Conservation (phyloP, 495 filamentous ascomycete species). For the Aspergillus affinis region DNA sequence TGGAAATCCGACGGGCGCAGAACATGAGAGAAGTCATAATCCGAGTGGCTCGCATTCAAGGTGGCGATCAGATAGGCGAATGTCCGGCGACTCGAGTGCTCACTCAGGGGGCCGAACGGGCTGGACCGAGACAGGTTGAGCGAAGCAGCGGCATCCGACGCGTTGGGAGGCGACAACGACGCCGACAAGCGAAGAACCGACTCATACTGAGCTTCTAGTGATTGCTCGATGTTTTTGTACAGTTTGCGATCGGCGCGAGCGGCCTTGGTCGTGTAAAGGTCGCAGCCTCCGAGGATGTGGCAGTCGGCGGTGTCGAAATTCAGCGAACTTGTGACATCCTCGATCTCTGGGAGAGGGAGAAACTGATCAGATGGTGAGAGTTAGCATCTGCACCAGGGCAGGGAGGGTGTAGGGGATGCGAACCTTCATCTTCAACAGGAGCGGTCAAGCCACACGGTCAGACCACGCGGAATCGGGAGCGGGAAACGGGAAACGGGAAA, state of each 20-base stretch:
- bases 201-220: slow-evolving; percentile 85
- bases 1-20: slow-evolving; percentile 85
- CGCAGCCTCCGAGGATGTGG: slow-evolving; percentile 85
- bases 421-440: slow-evolving; percentile 30
- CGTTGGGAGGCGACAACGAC: slow-evolving; percentile 75
- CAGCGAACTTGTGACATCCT: slow-evolving; percentile 82
- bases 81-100: slow-evolving; percentile 81
- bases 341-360: slow-evolving; percentile 83
- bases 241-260: slow-evolving; percentile 93
- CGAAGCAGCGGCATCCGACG: slow-evolving; percentile 48
- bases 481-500: slow-evolving; percentile 11
- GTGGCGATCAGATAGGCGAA: slow-evolving; percentile 97
- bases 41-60: slow-evolving; percentile 93
- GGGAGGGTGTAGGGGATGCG: neutral
- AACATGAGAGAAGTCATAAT: slow-evolving; percentile 95
- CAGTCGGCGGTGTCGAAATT: slow-evolving; percentile 93
- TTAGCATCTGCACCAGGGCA: neutral
- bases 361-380: slow-evolving; percentile 54
- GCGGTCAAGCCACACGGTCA: slow-evolving; percentile 10
- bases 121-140: slow-evolving; percentile 79
- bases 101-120: slow-evolving; percentile 85
- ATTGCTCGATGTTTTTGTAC: slow-evolving; percentile 90
- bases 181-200: slow-evolving; percentile 78
- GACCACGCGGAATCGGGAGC: neutral
- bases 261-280: slow-evolving; percentile 96